These are phyloP conservation scores for Entomortierella parvispora DNA, from an alignment of 192 early-diverging fungal genomes.

Conservation along the genomic window DNA sequence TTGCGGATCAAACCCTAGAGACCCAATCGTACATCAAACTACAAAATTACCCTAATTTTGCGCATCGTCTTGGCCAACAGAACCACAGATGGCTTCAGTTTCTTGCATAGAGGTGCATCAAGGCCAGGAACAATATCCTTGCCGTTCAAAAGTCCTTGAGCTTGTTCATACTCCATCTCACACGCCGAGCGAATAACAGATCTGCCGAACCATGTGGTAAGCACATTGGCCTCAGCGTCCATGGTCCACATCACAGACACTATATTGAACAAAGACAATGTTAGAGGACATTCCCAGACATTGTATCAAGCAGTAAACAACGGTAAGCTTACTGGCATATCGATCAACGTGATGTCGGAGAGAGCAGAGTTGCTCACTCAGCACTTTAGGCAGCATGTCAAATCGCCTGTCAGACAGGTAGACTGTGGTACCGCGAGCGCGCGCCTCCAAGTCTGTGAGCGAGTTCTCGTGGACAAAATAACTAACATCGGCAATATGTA, in stretches of 20 bases:
- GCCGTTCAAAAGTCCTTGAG: constrained; percentile 75
- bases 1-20: background rate
- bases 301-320: background rate
- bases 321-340: constrained; percentile 60
- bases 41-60: constrained; percentile 56
- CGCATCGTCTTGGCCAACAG: constrained; percentile 65
- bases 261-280: background rate
- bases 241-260: constrained; percentile 79
- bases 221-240: constrained; percentile 60
- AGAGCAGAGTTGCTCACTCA: constrained; percentile 80
- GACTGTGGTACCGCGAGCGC: constrained; percentile 78
- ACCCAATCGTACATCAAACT: background rate
- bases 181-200: constrained; percentile 77
- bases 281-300: too few relatives aligned
- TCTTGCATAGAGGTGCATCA: constrained; percentile 49
- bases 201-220: constrained; percentile 78
- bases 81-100: constrained; percentile 54
- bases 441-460: constrained; percentile 74
- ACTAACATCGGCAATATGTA: constrained; percentile 83
- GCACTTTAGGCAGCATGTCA: constrained; percentile 81
- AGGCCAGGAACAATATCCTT: constrained; percentile 52
- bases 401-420: constrained; percentile 84
- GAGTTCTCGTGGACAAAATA: constrained; percentile 73
- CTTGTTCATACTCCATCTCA: constrained; percentile 83
- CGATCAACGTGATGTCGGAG: constrained; percentile 73